Evolutionary conservation across 2,329 filamentous ascomycete genomes (phyloP).

Genomic region (Epichloe typhina): DNA sequence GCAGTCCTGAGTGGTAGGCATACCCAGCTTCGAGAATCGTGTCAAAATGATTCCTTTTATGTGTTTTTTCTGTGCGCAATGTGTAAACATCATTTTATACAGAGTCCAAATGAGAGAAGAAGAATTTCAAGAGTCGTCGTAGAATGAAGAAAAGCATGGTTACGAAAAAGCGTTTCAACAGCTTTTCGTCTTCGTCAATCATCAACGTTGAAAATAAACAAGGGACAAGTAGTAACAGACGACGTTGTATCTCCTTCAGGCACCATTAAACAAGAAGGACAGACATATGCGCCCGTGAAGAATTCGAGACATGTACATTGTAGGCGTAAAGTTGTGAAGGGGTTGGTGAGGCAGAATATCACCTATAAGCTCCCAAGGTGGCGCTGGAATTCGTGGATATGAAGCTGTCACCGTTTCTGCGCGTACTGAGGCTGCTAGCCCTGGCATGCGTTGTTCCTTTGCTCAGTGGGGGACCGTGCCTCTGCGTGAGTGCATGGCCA

Average conservation of each 20-base stretch:
- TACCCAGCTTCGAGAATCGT: background rate
- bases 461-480: conserved; percentile 24
- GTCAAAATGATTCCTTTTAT: background rate
- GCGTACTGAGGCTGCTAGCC: conserved; percentile 30
- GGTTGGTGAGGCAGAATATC: conserved; percentile 19
- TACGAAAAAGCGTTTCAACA: background rate
- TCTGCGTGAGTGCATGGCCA: background rate
- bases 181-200: conserved; percentile 12
- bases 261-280: background rate
- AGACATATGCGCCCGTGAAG: background rate
- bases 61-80: background rate
- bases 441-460: conserved; percentile 29
- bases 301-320: conserved; percentile 6
- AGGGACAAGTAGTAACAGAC: conserved; percentile 5
- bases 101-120: conserved; percentile 1
- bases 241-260: background rate
- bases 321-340: conserved; percentile 14
- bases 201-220: conserved; percentile 10
- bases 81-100: background rate
- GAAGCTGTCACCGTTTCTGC: conserved; percentile 30
- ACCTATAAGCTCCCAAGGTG: conserved; percentile 32
- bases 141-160: conserved; percentile 3
- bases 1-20: conserved; percentile 1
- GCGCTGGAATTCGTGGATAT: conserved; percentile 21
- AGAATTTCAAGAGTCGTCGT: conserved; percentile 1